Base-by-base conservation (phyloP, 179 eudicot genomes). In the Vitellaria paradoxa region DNA sequence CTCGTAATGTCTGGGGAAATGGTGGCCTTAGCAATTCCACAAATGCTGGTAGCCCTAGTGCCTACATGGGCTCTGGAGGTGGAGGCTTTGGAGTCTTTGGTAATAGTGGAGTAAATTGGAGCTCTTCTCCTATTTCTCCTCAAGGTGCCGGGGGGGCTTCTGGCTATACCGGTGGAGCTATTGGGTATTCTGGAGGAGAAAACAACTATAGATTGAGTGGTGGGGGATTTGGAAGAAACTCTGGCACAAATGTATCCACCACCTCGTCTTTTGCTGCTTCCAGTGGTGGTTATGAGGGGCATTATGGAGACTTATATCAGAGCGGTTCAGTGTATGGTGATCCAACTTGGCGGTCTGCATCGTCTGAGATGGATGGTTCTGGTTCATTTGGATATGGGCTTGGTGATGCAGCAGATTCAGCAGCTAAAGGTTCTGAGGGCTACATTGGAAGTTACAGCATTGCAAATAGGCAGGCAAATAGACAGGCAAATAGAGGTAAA, bases 401-500 rank as follows among this genome's bases (percentile, higher is more conserved):
- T 50, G 87, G 88, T 9, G 79, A 81, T 82, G 74, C 85, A 68
- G 77, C 82, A 66, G 91, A 92, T 82, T 83, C 81, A 60, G 42
- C 80, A 76, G 82, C 84, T 70, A 91, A 82, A 79, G 82, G 85
- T 85, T 77, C 94, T 59, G 89, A 87, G 68, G 93, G 82, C 73
- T 88, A 84, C 81, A 82, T 84, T 70, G 96, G 86, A 78, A 76
- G 86, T 80, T 90, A 91, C 80, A 83, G 81, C 76, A 81, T 86
- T 67, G 60, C 93, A 67, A 90, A 83, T 30, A 90, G 96, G 83
- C 92, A 91, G 80, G 63, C 88, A 77, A 86, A 79, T 30, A 90
- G 96, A 85, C 92, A 91, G 80, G 63, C 88, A 77, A 86, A 79
- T 87, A 87, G 97, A 91, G 98, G 97, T 92, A 86, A 82, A 13